phyloP scores from a whole-genome alignment of 1,139 yeast genomes.

The Eremothecium coryli region DNA sequence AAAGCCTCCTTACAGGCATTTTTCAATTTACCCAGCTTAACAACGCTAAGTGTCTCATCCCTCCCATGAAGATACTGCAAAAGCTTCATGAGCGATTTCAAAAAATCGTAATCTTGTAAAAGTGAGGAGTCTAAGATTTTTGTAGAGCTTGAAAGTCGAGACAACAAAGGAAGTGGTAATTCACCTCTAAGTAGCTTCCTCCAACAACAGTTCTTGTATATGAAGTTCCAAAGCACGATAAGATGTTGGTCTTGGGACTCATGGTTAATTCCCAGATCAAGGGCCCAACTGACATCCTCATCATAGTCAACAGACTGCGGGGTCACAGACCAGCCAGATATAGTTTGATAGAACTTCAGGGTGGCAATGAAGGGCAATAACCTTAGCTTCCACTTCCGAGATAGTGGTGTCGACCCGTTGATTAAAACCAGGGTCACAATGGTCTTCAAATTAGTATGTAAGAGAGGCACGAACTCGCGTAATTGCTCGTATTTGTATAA shows the following conservation, averaged over 20 bases:
- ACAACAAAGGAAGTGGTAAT: conserved; percentile 17
- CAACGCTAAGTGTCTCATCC: conserved; percentile 19
- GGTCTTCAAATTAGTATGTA: conserved; percentile 2
- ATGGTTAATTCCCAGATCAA: conserved; percentile 20
- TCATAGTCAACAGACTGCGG: conserved; percentile 18
- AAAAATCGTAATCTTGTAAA: conserved; percentile 16
- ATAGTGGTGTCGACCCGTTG: background rate
- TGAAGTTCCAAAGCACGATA: conserved; percentile 24
- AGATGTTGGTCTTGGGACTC: conserved; percentile 18
- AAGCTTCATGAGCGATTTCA: conserved; percentile 19
- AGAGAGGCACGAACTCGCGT: conserved; percentile 10
- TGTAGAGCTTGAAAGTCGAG: conserved; percentile 13
- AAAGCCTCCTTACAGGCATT: conserved; percentile 2
- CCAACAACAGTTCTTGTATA: conserved; percentile 24
- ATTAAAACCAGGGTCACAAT: background rate
- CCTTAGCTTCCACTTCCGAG: conserved; percentile 4
- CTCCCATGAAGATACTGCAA: conserved; percentile 23
- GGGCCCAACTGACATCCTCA: conserved; percentile 24
- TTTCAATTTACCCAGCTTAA: conserved; percentile 15
- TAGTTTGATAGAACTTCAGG: conserved; percentile 19
- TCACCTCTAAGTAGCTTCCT: conserved; percentile 26
- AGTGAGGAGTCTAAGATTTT: conserved; percentile 23
- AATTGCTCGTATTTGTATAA: conserved; percentile 14
- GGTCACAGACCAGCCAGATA: conserved; percentile 11
- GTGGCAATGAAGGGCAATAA: conserved; percentile 13